phyloP scores from a whole-genome alignment of 306 rosid species.

The Pyrus communis region DNA sequence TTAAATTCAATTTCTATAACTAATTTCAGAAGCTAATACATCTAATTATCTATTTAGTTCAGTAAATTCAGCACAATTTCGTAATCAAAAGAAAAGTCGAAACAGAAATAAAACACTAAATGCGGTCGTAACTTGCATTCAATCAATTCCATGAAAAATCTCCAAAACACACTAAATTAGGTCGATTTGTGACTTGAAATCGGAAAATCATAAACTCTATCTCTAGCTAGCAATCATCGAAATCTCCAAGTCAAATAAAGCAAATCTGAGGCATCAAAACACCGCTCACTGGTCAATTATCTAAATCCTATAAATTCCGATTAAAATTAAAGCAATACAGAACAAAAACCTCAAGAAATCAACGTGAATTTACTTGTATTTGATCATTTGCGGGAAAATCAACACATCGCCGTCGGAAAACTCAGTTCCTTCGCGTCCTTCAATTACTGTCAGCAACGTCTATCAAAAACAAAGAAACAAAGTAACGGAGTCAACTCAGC shows the following conservation, averaged over 20 bases:
- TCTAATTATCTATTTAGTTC: not conserved
- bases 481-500: not conserved
- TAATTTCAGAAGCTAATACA: not conserved
- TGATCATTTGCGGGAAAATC: constrained; percentile 83
- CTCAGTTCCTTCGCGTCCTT: constrained; percentile 52
- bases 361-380: constrained; percentile 42
- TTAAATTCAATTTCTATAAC: not conserved
- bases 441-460: constrained; percentile 74
- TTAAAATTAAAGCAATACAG: not conserved
- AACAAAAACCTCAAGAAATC: not conserved
- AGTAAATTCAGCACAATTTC: not conserved
- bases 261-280: not conserved
- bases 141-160: not conserved
- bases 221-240: not conserved
- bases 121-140: not conserved
- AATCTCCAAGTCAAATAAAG: not conserved
- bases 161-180: not conserved
- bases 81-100: not conserved
- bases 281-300: not conserved
- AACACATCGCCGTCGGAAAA: constrained; percentile 65
- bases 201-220: not conserved
- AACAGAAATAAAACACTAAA: not conserved
- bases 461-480: constrained; percentile 17
- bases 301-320: not conserved
- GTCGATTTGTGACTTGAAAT: not conserved